Evolutionary conservation across 768 basidiomycete genomes (phyloP).

Genomic region (Mycena galericulata): DNA sequence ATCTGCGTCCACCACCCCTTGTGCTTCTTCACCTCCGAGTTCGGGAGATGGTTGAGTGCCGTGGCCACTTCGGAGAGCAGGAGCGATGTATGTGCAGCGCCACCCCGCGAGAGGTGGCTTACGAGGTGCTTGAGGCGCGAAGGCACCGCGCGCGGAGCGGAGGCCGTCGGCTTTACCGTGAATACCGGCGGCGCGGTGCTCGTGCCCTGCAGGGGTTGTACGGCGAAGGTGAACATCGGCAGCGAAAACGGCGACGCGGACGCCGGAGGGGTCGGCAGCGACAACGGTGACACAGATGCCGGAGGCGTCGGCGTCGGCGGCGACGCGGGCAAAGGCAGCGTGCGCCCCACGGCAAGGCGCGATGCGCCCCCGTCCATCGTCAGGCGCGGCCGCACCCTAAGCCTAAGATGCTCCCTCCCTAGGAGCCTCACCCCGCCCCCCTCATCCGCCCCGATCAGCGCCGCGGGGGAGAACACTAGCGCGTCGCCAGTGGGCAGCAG

Average conservation of each 20-base stretch:
- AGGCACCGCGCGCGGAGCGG: not conserved
- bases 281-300: no score
- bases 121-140: slow-evolving; percentile 2
- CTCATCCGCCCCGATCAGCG: slow-evolving; percentile 11
- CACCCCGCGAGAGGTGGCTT: not conserved
- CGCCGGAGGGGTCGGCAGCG: no score
- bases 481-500: slow-evolving; percentile 28
- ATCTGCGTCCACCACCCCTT: not conserved
- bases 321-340: no score
- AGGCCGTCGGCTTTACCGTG: not conserved
- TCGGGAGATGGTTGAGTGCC: not conserved
- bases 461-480: slow-evolving; percentile 26
- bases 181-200: not conserved
- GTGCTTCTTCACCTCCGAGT: not conserved
- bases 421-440: slow-evolving; percentile 10
- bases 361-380: no score
- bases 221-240: no score
- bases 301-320: no score
- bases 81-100: not conserved
- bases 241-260: no score
- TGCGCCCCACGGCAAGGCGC: no score
- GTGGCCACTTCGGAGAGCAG: not conserved
- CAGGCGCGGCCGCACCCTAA: no score
- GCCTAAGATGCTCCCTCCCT: no score
- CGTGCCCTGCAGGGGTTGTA: no score